Evolutionary conservation across 1,139 yeast genomes (phyloP), one percentile per base, ranked within the genome.

Genomic region (Yamadazyma oceani): DNA sequence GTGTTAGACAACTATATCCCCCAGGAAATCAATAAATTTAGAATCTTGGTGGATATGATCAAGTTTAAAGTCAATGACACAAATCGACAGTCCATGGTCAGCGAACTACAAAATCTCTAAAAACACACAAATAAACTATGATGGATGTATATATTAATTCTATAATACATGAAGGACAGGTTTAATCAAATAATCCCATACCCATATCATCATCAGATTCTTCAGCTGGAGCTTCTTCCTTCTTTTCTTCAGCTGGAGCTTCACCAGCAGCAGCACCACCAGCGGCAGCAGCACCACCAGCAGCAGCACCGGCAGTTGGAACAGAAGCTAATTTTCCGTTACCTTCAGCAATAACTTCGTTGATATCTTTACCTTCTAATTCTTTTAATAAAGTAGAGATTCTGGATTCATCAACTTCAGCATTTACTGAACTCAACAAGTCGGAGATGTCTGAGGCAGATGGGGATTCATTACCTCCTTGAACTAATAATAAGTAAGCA

Each of bases 111-210:
- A 13, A 17, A 31, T 16, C 24, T 21, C 40, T 12, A 32, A 34
- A 29, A 38, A 38, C 26, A n/a, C n/a, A 19, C 21, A 19, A 6
- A 8, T 19, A 19, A 19, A 19, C 21, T 19, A 19, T 19, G 21
- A 19, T 19, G 21, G 21, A 19, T 19, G 21, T 19, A 19, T 19
- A 19, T 19, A 19, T 11, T 26, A 26, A 26, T 12, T 26, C 30
- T 27, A 27, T 27, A 27, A 16, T 27, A 27, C 30, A 27, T 27
- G 30, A 27, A 14, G 10, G 13, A 11, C n/a, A 11, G n/a, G 26
- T 24, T 72, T 84, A 85, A 75, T 84, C 94, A 80, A 85, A 85
- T 72, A 85, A 79, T 76, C 92, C 92, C 84, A 84, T 81, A 58
- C 90, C 92, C 90, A 85, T 83, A 70, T 82, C 92, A 60, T 76